Percentiles rank a stretch among this genome's conserved stretches.
Evolutionary conservation across 2,329 filamentous ascomycete species (phyloP).

Genomic region (Colletotrichum nymphaeae): DNA sequence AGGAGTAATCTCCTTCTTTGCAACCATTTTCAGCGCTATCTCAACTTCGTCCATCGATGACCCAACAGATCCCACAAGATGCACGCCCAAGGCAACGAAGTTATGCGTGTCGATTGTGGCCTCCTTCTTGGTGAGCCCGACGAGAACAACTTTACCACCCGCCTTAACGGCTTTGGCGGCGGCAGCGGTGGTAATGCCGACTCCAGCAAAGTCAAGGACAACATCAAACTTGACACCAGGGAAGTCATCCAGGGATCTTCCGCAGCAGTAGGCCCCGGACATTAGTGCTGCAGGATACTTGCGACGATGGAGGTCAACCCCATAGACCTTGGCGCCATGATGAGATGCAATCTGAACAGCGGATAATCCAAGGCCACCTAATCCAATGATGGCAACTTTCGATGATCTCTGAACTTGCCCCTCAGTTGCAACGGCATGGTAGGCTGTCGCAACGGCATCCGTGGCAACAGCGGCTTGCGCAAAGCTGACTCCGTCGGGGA

Average conservation of each 20-base stretch:
- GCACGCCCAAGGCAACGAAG: neutral
- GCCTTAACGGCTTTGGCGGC: neutral
- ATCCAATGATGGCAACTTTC: neutral
- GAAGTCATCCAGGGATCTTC: neutral
- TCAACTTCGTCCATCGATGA: neutral
- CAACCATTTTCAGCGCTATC: neutral
- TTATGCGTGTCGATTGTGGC: neutral
- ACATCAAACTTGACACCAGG: constrained; percentile 3
- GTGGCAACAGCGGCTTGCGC: constrained; percentile 22
- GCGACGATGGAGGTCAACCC: neutral
- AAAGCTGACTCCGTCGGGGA: constrained; percentile 20
- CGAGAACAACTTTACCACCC: constrained; percentile 21
- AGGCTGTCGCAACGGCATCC: constrained; percentile 24
- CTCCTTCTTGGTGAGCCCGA: constrained; percentile 4
- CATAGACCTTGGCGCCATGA: neutral
- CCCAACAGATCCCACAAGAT: neutral
- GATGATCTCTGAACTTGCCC: neutral
- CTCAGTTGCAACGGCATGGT: constrained; percentile 34
- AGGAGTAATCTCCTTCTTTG: neutral
- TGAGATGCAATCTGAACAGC: neutral
- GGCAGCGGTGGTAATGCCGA: neutral
- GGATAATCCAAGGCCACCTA: constrained; percentile 5
- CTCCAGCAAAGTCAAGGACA: constrained; percentile 17
- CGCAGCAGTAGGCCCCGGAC: constrained; percentile 3
- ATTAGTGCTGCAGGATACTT: constrained; percentile 3